Evolutionary conservation across 2,329 filamentous ascomycete species (phyloP).

Genomic region (Pseudogymnoascus pannorum): DNA sequence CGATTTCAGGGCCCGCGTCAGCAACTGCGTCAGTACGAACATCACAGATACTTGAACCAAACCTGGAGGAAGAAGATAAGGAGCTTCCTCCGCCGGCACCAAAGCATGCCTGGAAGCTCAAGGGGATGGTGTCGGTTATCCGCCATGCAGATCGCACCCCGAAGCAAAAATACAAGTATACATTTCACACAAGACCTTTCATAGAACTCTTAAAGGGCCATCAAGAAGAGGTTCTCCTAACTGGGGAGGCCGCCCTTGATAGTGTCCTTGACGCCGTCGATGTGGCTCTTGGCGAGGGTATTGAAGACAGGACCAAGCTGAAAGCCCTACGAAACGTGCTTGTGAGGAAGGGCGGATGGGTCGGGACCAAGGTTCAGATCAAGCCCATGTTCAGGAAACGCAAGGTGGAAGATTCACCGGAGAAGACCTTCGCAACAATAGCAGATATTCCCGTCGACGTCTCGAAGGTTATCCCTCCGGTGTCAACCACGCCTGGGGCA

Average conservation of each 20-base stretch:
- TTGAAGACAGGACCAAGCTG: constrained; percentile 85
- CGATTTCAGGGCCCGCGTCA: not conserved
- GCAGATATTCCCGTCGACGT: constrained; percentile 2
- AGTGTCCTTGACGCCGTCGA: constrained; percentile 88
- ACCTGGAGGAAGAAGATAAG: constrained; percentile 18
- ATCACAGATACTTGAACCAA: not conserved
- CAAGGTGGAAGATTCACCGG: constrained; percentile 52
- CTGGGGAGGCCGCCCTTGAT: constrained; percentile 79
- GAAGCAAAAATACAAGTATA: constrained; percentile 99
- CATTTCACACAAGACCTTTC: constrained; percentile 93
- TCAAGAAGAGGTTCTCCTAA: constrained; percentile 89
- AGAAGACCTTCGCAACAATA: constrained; percentile 8
- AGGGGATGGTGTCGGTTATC: constrained; percentile 94
- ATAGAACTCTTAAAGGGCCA: constrained; percentile 91
- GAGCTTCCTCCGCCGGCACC: constrained; percentile 53
- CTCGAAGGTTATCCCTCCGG: not conserved
- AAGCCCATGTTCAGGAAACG: constrained; percentile 98
- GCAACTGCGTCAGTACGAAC: not conserved
- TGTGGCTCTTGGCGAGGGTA: constrained; percentile 64
- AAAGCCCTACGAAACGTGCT: constrained; percentile 77
- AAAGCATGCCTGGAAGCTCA: constrained; percentile 96
- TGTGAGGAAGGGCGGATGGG: constrained; percentile 86
- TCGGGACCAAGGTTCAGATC: constrained; percentile 96
- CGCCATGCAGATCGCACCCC: constrained; percentile 94
- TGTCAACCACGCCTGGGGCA: not conserved